phyloP scores from a whole-genome alignment of 805 yeast species.

The Lipomyces chichibuensis region DNA sequence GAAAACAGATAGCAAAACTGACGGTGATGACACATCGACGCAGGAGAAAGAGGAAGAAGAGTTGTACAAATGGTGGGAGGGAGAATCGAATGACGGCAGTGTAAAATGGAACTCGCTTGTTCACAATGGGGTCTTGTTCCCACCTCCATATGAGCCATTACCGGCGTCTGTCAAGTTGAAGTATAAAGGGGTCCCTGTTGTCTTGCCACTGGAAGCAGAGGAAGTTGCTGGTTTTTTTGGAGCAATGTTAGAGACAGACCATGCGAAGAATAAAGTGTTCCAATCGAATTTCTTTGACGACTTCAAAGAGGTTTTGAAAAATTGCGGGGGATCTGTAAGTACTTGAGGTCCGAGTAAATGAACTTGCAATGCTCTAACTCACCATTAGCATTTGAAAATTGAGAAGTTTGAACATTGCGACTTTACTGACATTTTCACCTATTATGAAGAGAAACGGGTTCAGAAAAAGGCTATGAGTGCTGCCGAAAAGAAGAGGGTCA shows the following conservation, averaged over 20 bases:
- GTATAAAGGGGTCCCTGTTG: slow-evolving; percentile 77
- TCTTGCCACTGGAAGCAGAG: slow-evolving; percentile 79
- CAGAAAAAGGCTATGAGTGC: slow-evolving; percentile 69
- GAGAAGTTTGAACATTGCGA: slow-evolving; percentile 70
- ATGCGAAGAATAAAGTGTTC: slow-evolving; percentile 82
- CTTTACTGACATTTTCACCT: slow-evolving; percentile 70
- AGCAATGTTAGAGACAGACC: slow-evolving; percentile 85
- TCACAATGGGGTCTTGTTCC: slow-evolving; percentile 90
- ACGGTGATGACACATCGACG: slow-evolving; percentile 4
- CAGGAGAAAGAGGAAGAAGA: slow-evolving; percentile 46
- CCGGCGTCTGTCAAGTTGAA: slow-evolving; percentile 75
- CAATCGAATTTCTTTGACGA: slow-evolving; percentile 86
- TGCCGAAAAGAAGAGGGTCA: slow-evolving; percentile 74
- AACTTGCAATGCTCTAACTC: neutral
- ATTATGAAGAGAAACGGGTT: slow-evolving; percentile 70
- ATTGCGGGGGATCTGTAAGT: slow-evolving; percentile 63
- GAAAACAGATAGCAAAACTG: neutral
- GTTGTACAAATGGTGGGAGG: slow-evolving; percentile 85
- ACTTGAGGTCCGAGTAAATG: slow-evolving; percentile 21
- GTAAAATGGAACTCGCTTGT: slow-evolving; percentile 84
- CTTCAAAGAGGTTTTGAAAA: slow-evolving; percentile 67
- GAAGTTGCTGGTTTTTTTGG: slow-evolving; percentile 96
- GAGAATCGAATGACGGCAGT: slow-evolving; percentile 61
- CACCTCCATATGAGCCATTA: slow-evolving; percentile 86
- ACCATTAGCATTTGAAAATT: slow-evolving; percentile 48